Evolutionary conservation across 2,329 filamentous ascomycete genomes (phyloP).

Genomic region (Aspergillus aculeatinus): DNA sequence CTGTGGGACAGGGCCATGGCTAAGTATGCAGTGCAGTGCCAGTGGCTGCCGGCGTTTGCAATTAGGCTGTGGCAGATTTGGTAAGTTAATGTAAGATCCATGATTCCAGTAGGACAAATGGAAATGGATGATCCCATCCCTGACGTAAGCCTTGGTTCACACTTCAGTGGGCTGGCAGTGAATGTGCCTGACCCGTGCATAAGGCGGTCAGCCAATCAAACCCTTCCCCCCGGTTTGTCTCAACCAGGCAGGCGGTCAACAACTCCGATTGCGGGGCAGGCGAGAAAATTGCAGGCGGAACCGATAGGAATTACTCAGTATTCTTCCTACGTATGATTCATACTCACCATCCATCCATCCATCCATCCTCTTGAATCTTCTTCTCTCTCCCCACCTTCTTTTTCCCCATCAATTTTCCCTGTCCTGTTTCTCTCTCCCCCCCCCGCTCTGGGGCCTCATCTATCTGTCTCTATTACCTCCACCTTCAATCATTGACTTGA

Average conservation of each 20-base stretch:
- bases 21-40: background rate
- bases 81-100: background rate
- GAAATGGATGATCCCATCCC: background rate
- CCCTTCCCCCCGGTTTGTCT: background rate
- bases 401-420: background rate
- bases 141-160: background rate
- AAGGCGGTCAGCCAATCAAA: background rate
- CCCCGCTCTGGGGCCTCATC: background rate
- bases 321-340: conserved; percentile 17
- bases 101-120: too few relatives aligned
- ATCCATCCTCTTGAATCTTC: background rate
- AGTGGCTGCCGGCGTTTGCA: background rate
- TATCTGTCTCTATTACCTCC: background rate
- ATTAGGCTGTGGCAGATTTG: background rate
- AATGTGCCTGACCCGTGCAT: background rate
- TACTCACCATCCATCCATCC: background rate
- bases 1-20: too few relatives aligned
- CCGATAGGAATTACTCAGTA: too few relatives aligned
- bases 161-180: background rate
- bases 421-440: background rate
- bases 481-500: background rate
- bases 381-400: background rate
- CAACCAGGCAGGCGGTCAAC: background rate
- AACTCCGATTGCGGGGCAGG: conserved; percentile 7
- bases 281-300: conserved; percentile 3